A percentile compares a stretch with the other conserved stretches of the same genome.
Evolutionary conservation across 2,329 filamentous ascomycete genomes (phyloP).

Genomic region (Aspergillus fischeri): DNA sequence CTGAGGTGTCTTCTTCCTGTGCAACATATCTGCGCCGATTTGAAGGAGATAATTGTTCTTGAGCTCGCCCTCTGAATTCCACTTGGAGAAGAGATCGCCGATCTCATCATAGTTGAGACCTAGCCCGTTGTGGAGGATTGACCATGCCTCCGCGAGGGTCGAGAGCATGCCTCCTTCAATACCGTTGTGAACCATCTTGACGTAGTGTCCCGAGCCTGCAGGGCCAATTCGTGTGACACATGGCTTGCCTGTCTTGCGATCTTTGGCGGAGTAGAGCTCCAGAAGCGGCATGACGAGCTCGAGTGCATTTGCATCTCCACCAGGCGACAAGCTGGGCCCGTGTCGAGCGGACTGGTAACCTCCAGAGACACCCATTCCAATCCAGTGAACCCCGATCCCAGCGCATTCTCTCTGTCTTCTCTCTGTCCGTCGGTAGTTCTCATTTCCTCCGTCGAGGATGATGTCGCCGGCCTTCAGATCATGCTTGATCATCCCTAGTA

Average conservation of each 20-base stretch:
- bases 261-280: slow-evolving; percentile 59
- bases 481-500: slow-evolving; percentile 40
- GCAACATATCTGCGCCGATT: slow-evolving; percentile 60
- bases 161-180: slow-evolving; percentile 70
- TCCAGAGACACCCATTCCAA: slow-evolving; percentile 65
- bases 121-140: slow-evolving; percentile 56
- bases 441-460: slow-evolving; percentile 66
- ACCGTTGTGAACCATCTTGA: slow-evolving; percentile 73
- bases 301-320: slow-evolving; percentile 55
- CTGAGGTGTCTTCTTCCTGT: slow-evolving; percentile 43
- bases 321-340: slow-evolving; percentile 65
- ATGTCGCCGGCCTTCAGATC: slow-evolving; percentile 59
- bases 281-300: slow-evolving; percentile 59
- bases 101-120: slow-evolving; percentile 59
- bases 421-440: slow-evolving; percentile 63
- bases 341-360: slow-evolving; percentile 64
- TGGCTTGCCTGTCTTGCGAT: slow-evolving; percentile 51
- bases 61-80: slow-evolving; percentile 58
- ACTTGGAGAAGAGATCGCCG: slow-evolving; percentile 55
- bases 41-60: slow-evolving; percentile 58
- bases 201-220: slow-evolving; percentile 64
- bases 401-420: slow-evolving; percentile 56
- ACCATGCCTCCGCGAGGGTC: slow-evolving; percentile 62
- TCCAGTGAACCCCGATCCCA: slow-evolving; percentile 57
- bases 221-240: slow-evolving; percentile 60